Percentiles rank a stretch among this genome's conserved stretches.
Conservation (phyloP, 2,329 filamentous ascomycete genomes). For the Niveomyces coronatus region DNA sequence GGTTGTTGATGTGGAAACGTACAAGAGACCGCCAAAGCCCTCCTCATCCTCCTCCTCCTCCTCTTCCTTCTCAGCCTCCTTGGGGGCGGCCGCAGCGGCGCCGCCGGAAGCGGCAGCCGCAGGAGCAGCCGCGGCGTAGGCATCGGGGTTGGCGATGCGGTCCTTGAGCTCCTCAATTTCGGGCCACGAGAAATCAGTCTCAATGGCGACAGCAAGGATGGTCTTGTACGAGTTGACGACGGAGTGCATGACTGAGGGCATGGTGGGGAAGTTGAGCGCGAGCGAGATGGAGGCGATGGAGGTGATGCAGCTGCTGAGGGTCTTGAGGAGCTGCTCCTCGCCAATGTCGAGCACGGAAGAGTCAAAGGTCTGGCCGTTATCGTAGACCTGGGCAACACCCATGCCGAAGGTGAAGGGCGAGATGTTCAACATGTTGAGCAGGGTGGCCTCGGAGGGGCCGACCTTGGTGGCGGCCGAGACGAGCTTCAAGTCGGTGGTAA, state of each 20-base stretch:
- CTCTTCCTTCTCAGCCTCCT: slow-evolving; percentile 57
- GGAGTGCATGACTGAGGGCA: slow-evolving; percentile 94
- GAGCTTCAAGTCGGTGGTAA: slow-evolving; percentile 95
- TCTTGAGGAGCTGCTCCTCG: slow-evolving; percentile 84
- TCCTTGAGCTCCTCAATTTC: slow-evolving; percentile 98
- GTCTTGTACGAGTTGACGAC: slow-evolving; percentile 99
- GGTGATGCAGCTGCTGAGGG: slow-evolving; percentile 70
- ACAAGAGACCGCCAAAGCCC: slow-evolving; percentile 77
- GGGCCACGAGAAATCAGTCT: slow-evolving; percentile 88
- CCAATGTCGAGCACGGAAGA: slow-evolving; percentile 81
- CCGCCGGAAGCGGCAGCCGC: slow-evolving; percentile 46
- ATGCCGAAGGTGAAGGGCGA: slow-evolving; percentile 99
- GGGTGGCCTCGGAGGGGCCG: slow-evolving; percentile 95
- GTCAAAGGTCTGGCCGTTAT: slow-evolving; percentile 88
- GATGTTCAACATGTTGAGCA: slow-evolving; percentile 99
- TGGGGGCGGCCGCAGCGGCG: slow-evolving; percentile 42
- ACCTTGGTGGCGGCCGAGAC: slow-evolving; percentile 89
- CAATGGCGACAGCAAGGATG: slow-evolving; percentile 74
- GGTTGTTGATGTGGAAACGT: slow-evolving; percentile 19
- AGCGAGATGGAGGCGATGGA: slow-evolving; percentile 88
- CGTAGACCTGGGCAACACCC: slow-evolving; percentile 93
- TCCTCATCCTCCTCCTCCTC: slow-evolving; percentile 56
- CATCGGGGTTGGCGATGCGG: slow-evolving; percentile 97
- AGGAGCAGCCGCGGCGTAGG: slow-evolving; percentile 78
- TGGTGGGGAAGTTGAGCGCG: slow-evolving; percentile 87